Evolutionary conservation across 169 alveolate genomes (phyloP).

Genomic region (Theileria parva): DNA sequence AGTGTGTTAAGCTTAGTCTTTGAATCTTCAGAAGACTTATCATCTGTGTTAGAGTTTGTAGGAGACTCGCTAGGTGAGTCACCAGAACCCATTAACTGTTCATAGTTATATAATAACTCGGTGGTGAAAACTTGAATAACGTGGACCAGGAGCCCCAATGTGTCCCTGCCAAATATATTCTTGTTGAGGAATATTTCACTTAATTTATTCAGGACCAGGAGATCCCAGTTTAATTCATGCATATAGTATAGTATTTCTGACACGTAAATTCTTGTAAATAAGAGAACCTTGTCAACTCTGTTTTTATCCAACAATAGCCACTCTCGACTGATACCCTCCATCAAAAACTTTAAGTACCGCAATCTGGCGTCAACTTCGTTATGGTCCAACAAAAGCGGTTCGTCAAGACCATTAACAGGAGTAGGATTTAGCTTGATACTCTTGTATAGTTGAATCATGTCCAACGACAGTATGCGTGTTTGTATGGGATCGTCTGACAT

Average conservation of each 20-base stretch:
- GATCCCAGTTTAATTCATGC: conserved; percentile 38
- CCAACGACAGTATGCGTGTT: conserved; percentile 35
- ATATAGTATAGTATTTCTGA: conserved; percentile 44
- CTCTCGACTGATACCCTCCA: conserved; percentile 39
- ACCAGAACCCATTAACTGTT: neutral
- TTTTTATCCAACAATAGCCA: conserved; percentile 58
- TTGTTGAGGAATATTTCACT: conserved; percentile 14
- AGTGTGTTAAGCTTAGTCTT: neutral
- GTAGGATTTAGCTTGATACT: neutral
- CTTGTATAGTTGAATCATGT: conserved; percentile 39
- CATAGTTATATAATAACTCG: conserved; percentile 20
- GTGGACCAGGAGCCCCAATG: conserved; percentile 46
- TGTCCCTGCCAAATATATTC: conserved; percentile 40
- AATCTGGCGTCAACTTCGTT: conserved; percentile 9
- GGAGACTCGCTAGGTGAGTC: neutral
- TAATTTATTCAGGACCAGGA: conserved; percentile 11
- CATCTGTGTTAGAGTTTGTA: neutral
- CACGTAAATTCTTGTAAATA: conserved; percentile 48
- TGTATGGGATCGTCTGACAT: conserved; percentile 64
- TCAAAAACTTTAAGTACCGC: conserved; percentile 21
- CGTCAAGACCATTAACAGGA: neutral
- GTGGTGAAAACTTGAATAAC: conserved; percentile 39
- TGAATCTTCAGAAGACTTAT: neutral
- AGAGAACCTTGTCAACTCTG: conserved; percentile 55
- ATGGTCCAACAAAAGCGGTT: neutral